Evolutionary conservation across 371 early-diverging fungal genomes (phyloP), one percentile per base, ranked within the genome.

Genomic region (Basidiobolus heterosporus): DNA sequence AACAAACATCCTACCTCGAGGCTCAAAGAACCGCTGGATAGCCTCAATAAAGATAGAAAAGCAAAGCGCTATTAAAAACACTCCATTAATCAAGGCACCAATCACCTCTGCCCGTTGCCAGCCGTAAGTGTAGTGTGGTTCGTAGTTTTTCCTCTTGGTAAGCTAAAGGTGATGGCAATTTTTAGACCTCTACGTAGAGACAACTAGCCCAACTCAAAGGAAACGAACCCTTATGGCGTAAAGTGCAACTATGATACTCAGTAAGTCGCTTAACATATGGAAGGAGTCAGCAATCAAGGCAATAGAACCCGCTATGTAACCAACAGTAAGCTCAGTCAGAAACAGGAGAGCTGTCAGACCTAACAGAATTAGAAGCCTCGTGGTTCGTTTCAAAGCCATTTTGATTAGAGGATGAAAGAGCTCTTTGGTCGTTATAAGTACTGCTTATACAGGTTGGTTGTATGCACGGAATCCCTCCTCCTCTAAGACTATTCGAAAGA

Each of bases 241-340:
- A 24, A 85, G 64, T n/a, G 86, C 91, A 37, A 92, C 77, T 24
- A 72, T 58, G 53, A 89, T 72, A 36, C 81, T 70, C 6, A 87
- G 55, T 23, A 91, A 69, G 62, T 92, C 93, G 48, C 75, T 81
- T 39, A 90, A 62, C 90, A 89, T 88, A 60, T 92, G 92, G 69
- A 88, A 92, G 1, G 87, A 78, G 63, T 92, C 92, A 1, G 91
- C 91, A n/a, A 92, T 65, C 50, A 92, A 70, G 7, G 91, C 83
- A 19, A 92, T 60, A n/a, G 88, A 88, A 24, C 70, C 65, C 0
- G 79, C 75, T 47, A 66, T 58, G 50, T 85, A 80, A 0, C 91
- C 92, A 46, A 82, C 68, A 3, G 83, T 57, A 16, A 90, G 67
- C 57, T 92, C 92, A 11, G 73, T 63, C 9, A 89, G 41, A 48